Evolutionary conservation across 768 basidiomycete species (phyloP), one percentile per base, ranked within the genome.

Genomic region (Tephrocybe sp.): DNA sequence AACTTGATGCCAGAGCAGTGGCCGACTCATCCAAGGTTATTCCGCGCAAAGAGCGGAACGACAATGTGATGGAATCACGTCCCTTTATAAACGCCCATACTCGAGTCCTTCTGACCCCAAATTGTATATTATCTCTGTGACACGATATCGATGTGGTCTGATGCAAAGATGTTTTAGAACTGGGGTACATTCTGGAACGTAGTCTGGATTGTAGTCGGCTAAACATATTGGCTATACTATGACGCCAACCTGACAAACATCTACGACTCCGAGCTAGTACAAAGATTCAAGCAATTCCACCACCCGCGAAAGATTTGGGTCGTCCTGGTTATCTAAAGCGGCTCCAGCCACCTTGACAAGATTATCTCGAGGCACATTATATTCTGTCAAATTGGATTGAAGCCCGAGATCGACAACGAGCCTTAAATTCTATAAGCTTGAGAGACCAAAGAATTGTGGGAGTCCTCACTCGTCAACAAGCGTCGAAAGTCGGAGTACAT

Each of bases 311-410:
- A 69, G 50, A 32, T 60, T 50, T 13, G 70, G 68, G 52, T 79
- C 66, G 34, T 73, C 69, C 51, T 70, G 65, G 15, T 65, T 67
- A 16, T 76, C 77, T 43, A 82, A 59, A 8, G 75, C 78, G 30
- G 63, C 63, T 51, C 66, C 69, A 8, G 86, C 84, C 52, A 90
- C 79, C 35, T 64, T 70, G 7, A 70, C 60, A 4, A 87, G 47
- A 55, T 88, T 79, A 38, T 68, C 71, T 37, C 55, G 72, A 7
- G 87, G 86, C 1, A 90, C 85, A 1, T 80, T 79, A 67, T 87
- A 87, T 16, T 82, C 74, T 18, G 70, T 62, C 31, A 89, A 73
- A 18, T 69, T 80, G 8, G 77, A 77, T 49, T 79, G 74, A 35
- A 91, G 62, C 1, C 81, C 86, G 22, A 91, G 74, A 8, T 71